phyloP scores from a whole-genome alignment of 352 stramenopile species.

The Phytophthora pseudosyringae region DNA sequence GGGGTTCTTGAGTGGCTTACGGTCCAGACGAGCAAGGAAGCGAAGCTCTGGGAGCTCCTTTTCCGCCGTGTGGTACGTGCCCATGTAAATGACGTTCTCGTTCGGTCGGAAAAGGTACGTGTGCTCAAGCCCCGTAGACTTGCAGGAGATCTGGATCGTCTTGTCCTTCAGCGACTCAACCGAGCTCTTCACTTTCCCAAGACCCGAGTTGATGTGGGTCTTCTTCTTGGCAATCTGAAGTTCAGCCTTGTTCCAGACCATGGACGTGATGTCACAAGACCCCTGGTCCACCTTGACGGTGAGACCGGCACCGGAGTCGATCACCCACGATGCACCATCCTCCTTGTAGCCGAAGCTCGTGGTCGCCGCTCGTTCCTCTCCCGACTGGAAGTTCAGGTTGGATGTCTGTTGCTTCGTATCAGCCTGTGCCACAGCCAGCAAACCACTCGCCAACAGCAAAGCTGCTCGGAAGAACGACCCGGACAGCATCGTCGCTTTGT shows the following conservation, averaged over 20 bases:
- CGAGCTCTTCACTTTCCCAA: constrained; percentile 43
- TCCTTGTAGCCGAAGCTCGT: constrained; percentile 48
- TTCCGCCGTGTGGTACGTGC: constrained; percentile 52
- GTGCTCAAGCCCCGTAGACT: constrained; percentile 43
- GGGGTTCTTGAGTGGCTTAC: constrained; percentile 42
- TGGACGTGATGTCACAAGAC: constrained; percentile 58
- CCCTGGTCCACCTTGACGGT: constrained; percentile 45
- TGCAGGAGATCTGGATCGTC: constrained; percentile 57
- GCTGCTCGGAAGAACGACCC: constrained; percentile 24
- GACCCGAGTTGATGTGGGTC: constrained; percentile 61
- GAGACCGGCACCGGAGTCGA: constrained; percentile 48
- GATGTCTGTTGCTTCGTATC: constrained; percentile 32
- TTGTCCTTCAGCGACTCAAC: constrained; percentile 45
- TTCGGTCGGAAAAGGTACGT: constrained; percentile 58
- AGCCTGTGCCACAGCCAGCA: constrained; percentile 17
- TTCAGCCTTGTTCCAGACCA: constrained; percentile 54
- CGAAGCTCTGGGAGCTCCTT: constrained; percentile 50
- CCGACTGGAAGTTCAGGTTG: constrained; percentile 31
- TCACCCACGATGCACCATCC: constrained; percentile 43
- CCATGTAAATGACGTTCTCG: constrained; percentile 68
- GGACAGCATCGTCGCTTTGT: constrained; percentile 23
- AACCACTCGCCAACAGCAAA: constrained; percentile 21
- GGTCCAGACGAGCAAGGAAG: constrained; percentile 52
- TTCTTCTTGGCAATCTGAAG: constrained; percentile 55
- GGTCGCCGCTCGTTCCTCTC: constrained; percentile 15